Evolutionary conservation across 192 early-diverging fungal genomes (phyloP).

Genomic region (Dimargaris cristalligena): DNA sequence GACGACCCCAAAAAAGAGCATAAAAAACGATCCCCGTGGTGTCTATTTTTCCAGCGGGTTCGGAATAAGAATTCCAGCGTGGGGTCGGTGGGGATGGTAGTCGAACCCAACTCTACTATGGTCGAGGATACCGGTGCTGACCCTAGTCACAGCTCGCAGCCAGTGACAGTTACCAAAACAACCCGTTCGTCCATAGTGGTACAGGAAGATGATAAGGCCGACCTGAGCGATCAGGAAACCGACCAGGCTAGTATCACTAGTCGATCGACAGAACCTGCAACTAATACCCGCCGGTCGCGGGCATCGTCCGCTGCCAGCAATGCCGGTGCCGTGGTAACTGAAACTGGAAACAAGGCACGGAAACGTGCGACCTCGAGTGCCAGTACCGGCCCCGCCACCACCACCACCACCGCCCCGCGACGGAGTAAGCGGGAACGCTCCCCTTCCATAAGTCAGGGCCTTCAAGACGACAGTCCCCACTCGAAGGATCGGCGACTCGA

Average conservation of each 20-base stretch:
- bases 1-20: constrained; percentile 28
- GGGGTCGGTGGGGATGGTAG: too few species aligned
- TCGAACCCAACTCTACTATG: too few species aligned
- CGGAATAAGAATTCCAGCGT: background rate
- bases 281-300: background rate
- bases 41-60: constrained; percentile 23
- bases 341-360: background rate
- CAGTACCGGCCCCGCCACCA: background rate
- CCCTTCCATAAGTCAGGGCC: background rate
- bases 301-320: constrained; percentile 1
- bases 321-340: background rate
- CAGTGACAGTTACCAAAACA: background rate
- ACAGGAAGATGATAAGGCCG: background rate
- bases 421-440: background rate
- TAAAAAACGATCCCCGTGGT: constrained; percentile 19
- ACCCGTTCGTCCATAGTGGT: background rate
- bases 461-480: background rate
- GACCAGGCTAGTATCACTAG: too few species aligned
- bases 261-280: too few species aligned
- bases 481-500: background rate
- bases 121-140: background rate
- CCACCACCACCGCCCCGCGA: background rate
- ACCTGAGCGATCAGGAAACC: background rate
- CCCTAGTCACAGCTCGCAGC: background rate
- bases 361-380: background rate